These are phyloP conservation scores for Fraxinus nigra DNA, from an alignment of 305 asterid genomes.

Conservation along the genomic window DNA sequence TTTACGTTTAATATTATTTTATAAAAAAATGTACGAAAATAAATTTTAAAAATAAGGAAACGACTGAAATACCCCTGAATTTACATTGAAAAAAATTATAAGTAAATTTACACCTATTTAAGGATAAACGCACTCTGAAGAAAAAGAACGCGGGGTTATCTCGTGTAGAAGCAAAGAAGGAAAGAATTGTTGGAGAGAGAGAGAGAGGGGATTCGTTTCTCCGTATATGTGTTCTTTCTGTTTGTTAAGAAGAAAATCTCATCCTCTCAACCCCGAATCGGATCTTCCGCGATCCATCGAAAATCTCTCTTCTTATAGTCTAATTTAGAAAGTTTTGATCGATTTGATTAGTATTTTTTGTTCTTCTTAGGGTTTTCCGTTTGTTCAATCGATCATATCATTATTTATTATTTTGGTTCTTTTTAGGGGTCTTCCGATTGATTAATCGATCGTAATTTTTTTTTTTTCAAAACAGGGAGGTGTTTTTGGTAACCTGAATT, in stretches of 20 bases:
- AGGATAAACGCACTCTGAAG: background rate
- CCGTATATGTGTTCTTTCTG: background rate
- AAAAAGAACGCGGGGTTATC: background rate
- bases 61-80: too few relatives aligned
- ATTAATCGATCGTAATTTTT: background rate
- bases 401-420: background rate
- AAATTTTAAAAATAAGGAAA: too few relatives aligned
- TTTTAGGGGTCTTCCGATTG: conserved; percentile 12
- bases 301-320: background rate
- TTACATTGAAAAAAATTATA: background rate
- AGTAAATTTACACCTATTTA: background rate
- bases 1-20: too few relatives aligned
- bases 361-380: background rate
- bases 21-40: too few relatives aligned
- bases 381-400: background rate
- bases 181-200: background rate
- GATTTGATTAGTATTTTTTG: background rate
- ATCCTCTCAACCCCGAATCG: background rate
- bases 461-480: background rate
- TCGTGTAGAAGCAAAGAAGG: background rate
- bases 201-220: background rate
- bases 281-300: conserved; percentile 12
- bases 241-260: background rate
- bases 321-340: conserved; percentile 27
- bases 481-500: conserved; percentile 5